Evolutionary conservation across 2,329 filamentous ascomycete species (phyloP).

Genomic region (Aspergillus oerlinghausenensis): DNA sequence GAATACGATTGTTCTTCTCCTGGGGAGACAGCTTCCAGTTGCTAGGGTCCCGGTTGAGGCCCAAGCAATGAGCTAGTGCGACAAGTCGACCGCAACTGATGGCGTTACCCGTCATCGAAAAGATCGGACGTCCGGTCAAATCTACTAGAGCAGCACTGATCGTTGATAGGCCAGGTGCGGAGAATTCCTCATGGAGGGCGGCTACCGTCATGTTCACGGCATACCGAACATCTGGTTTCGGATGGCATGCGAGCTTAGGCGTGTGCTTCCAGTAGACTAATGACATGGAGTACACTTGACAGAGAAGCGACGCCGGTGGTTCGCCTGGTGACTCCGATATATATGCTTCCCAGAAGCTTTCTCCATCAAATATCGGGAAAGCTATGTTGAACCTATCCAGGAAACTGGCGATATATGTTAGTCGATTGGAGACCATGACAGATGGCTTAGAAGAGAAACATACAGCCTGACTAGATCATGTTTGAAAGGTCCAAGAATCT

Average conservation of each 20-base stretch:
- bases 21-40: conserved; percentile 49
- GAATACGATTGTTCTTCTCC: conserved; percentile 50
- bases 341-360: conserved; percentile 49
- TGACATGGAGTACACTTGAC: conserved; percentile 55
- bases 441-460: conserved; percentile 20
- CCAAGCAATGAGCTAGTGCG: conserved; percentile 52
- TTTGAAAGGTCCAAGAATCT: conserved; percentile 53
- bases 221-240: conserved; percentile 55
- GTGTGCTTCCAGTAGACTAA: conserved; percentile 55
- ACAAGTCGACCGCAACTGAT: conserved; percentile 51
- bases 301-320: conserved; percentile 54
- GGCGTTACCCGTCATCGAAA: conserved; percentile 56
- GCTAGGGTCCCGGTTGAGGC: conserved; percentile 52
- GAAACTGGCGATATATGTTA: conserved; percentile 38
- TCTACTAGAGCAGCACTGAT: conserved; percentile 57
- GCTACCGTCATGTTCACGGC: conserved; percentile 60
- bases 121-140: conserved; percentile 56
- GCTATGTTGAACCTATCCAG: conserved; percentile 54
- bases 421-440: conserved; percentile 2
- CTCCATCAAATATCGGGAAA: conserved; percentile 58
- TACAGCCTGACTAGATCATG: conserved; percentile 51
- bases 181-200: conserved; percentile 56
- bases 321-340: conserved; percentile 42
- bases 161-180: conserved; percentile 55
- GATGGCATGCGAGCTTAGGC: conserved; percentile 40